Evolutionary conservation across 108 stramenopile species (phyloP), one percentile per base, ranked within the genome.

Genomic region (Nitzschia inconspicua): DNA sequence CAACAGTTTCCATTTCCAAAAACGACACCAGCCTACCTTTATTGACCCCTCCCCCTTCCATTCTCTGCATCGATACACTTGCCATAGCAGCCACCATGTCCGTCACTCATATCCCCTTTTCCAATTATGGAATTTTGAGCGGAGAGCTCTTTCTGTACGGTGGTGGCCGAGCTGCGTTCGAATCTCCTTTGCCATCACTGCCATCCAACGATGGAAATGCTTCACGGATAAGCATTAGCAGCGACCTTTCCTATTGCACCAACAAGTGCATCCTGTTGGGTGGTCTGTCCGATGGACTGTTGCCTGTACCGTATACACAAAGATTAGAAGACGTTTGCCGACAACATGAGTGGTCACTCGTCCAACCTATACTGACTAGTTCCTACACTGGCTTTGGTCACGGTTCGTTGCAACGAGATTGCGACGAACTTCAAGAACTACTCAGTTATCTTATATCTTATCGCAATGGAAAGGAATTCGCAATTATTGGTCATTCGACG

Each of bases 401-500:
- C 56, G 93, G 93, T 11, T 67, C 76, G 8, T 63, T 94, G 29
- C 59, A 75, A 36, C 70, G 84, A 13, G 93, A 94, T 50, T 63
- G 66, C 3, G 61, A 64, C 3, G 89, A 90, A 61, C 46, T 90
- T 31, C 50, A 63, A 42, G 59, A 64, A 39, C 67, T 91, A 30
- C 29, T 94, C 57, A 20, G 53, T 7, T 91, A 86, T 66, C 55
- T 91, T 10, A 40, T 48, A 1, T 57, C 69, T 14, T 79, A 83
- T 70, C 80, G 80, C 40, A 44, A 66, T 19, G 88, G 75, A 14
- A 37, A 73, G 35, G 26, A 44, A 16, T 87, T 96, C 49, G 74
- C 84, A 4, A 47, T 97, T 13, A 86, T 97, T 2, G 96, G 96
- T 3, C 95, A 97, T 76, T 89, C 87, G 7, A 96, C 96, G 0